Base-by-base conservation (phyloP, 176 grass and related monocot species). In the Canna indica region DNA sequence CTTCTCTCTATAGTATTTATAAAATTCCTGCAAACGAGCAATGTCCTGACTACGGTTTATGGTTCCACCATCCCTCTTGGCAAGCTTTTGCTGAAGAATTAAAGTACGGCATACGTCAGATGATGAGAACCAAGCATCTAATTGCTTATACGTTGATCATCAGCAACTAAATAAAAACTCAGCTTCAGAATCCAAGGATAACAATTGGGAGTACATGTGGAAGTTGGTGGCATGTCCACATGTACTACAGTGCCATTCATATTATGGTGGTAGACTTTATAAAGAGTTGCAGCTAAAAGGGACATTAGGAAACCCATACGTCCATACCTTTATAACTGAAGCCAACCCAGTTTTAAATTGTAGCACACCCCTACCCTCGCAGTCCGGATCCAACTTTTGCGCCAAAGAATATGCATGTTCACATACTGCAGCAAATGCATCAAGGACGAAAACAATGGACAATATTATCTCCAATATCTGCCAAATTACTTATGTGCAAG, bases 311-410 rank as follows among this genome's bases (percentile, higher is more conserved):
- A 47, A n/a, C n/a, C n/a, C n/a, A n/a, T n/a, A n/a, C 22, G 24
- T 54, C 77, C n/a, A 79, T 86, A 91, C 91, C 91, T 85, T 82
- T 73, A 96, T 91, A 22, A 96, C 83, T 28, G 91, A 96, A 85
- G 88, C 86, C 44, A 96, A 86, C 38, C 91, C 91, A 7, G 91
- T 96, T 78, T 96, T 96, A 79, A 96, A 96, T 80, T 96, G 91
- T 25, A 96, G 76, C 52, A 96, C 91, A 14, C 91, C 91, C 80
- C 91, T 80, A 13, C 91, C 91, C 83, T 96, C 91, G 0, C 88
- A 88, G 27, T 91, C 88, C 27, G 91, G 91, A 25, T 96, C 91
- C 83, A 96, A 76, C 69, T 80, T 86, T 66, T 96, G 91, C 44
- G 91, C 88, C n/a, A 96, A 50, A 0, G 83, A 72, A 26, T 96